phyloP scores from a whole-genome alignment of 331 rosid genomes.

The Malus hybrid region DNA sequence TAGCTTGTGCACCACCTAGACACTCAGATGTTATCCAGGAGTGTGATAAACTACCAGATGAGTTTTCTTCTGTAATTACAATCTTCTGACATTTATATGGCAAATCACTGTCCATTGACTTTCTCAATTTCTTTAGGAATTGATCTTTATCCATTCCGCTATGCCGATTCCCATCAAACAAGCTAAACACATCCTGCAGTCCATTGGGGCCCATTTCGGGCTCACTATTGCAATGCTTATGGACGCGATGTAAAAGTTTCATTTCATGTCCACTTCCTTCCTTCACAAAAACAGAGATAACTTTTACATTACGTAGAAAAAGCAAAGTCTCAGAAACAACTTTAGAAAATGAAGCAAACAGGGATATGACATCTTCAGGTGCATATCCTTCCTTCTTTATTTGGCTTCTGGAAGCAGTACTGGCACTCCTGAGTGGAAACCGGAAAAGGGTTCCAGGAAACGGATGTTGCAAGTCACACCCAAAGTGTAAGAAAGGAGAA shows the following conservation, averaged over 20 bases:
- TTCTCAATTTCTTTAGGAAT: slow-evolving; percentile 62
- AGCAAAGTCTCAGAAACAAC: slow-evolving; percentile 87
- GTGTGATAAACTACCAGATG: slow-evolving; percentile 51
- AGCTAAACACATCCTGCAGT: slow-evolving; percentile 57
- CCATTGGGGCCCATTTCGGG: slow-evolving; percentile 50
- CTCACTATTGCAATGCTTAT: slow-evolving; percentile 49
- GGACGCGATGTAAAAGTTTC: slow-evolving; percentile 73
- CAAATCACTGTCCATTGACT: slow-evolving; percentile 45
- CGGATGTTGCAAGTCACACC: slow-evolving; percentile 81
- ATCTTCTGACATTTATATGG: slow-evolving; percentile 79
- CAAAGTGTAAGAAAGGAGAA: slow-evolving; percentile 86
- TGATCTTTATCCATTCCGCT: slow-evolving; percentile 67
- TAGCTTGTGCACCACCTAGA: slow-evolving; percentile 63
- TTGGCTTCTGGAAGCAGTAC: slow-evolving; percentile 87
- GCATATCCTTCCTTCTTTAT: slow-evolving; percentile 86
- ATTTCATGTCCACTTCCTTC: slow-evolving; percentile 80
- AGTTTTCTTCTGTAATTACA: slow-evolving; percentile 52
- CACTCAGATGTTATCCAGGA: slow-evolving; percentile 88
- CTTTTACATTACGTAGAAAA: slow-evolving; percentile 77
- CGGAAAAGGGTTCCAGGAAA: slow-evolving; percentile 97
- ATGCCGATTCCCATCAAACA: slow-evolving; percentile 44
- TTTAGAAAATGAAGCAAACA: slow-evolving; percentile 66
- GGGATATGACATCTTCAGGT: slow-evolving; percentile 79
- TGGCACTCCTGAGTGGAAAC: slow-evolving; percentile 79
- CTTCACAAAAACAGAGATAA: slow-evolving; percentile 72